A percentile compares a stretch with the other conserved stretches of the same genome.
Conservation (phyloP, 495 filamentous ascomycete genomes). For the Penicillium argentinense region DNA sequence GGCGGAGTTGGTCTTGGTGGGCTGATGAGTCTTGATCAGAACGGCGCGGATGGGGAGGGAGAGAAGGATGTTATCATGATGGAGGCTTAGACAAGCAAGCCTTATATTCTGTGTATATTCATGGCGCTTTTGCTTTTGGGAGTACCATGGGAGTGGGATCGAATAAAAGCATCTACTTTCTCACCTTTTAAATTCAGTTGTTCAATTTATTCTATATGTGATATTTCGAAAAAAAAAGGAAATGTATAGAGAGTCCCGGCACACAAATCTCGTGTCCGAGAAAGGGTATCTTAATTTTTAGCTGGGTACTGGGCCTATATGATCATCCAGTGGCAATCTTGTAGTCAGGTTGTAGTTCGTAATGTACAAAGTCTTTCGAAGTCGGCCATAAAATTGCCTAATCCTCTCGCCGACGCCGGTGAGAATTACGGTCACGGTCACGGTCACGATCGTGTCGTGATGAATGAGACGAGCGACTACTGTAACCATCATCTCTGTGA, state of each 20-base stretch:
- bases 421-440: constrained; percentile 32
- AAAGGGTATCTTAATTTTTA: constrained; percentile 28
- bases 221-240: too few relatives aligned
- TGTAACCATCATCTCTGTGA: constrained; percentile 36
- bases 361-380: constrained; percentile 5
- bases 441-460: constrained; percentile 33
- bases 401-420: constrained; percentile 34
- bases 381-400: constrained; percentile 12
- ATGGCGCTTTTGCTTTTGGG: constrained; percentile 30
- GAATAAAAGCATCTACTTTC: constrained; percentile 30
- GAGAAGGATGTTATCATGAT: constrained; percentile 50
- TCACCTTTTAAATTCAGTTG: constrained; percentile 11
- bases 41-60: constrained; percentile 22
- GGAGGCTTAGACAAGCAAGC: constrained; percentile 29
- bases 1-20: constrained; percentile 49
- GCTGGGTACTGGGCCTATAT: too few relatives aligned
- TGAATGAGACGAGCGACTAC: constrained; percentile 35
- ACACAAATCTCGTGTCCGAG: too few relatives aligned
- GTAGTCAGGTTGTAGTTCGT: neutral
- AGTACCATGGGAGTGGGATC: constrained; percentile 23
- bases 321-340: too few relatives aligned
- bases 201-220: neutral
- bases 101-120: constrained; percentile 27
- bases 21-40: constrained; percentile 26
- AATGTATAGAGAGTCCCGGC: too few relatives aligned